Evolutionary conservation across 1,139 yeast genomes (phyloP).

Genomic region (Yamadazyma sp.): DNA sequence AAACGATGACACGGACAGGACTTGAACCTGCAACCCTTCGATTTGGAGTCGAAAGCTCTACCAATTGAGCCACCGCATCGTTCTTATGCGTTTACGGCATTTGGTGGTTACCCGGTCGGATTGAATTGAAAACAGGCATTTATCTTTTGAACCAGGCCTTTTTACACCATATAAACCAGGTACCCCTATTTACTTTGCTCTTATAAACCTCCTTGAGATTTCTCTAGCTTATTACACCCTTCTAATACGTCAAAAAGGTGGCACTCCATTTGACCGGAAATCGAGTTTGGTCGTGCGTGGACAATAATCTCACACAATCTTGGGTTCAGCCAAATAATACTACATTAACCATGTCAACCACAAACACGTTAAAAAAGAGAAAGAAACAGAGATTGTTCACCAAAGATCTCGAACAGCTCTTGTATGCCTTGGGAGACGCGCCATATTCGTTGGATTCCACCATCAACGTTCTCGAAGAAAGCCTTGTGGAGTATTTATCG

Average conservation of each 20-base stretch:
- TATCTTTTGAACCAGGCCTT: no score
- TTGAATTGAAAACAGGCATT: no score
- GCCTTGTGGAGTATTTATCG: conserved; percentile 72
- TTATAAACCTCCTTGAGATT: no score
- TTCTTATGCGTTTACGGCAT: no score
- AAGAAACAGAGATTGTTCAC: conserved; percentile 50
- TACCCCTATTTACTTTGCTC: no score
- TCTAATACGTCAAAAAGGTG: no score
- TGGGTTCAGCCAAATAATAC: no score
- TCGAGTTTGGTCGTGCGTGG: no score
- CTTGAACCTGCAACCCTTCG: conserved; percentile 34
- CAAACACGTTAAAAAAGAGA: conserved; percentile 19
- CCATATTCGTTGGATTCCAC: conserved; percentile 76
- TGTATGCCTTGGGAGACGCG: conserved; percentile 87
- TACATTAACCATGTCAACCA: conserved; percentile 8
- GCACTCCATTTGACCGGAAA: no score
- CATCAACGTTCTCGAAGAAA: conserved; percentile 77
- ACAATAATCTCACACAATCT: background rate
- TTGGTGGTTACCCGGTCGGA: no score
- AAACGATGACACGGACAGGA: conserved; percentile 29
- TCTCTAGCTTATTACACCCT: no score
- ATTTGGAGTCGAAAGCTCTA: conserved; percentile 31
- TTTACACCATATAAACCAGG: no score
- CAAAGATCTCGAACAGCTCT: conserved; percentile 67
- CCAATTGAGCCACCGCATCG: conserved; percentile 33